Conservation (phyloP, 2,329 filamentous ascomycete species). For the Clarireedia sp. region DNA sequence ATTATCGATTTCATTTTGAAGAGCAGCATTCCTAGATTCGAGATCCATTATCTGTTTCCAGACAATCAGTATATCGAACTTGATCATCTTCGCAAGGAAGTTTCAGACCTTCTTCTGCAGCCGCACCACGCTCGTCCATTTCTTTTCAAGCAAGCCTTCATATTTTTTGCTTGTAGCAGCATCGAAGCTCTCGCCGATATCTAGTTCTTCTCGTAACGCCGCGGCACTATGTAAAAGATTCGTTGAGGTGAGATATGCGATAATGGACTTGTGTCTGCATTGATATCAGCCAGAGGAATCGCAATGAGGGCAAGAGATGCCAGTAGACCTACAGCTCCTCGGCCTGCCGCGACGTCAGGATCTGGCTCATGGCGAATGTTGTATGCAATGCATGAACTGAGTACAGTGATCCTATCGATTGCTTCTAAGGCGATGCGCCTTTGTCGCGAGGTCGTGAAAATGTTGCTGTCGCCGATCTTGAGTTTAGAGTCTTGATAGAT, state of each 20-base stretch:
- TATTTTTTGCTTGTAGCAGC: constrained; percentile 84
- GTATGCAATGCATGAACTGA: constrained; percentile 11
- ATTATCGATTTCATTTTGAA: constrained; percentile 79
- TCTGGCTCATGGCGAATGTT: constrained; percentile 54
- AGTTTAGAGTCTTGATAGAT: not conserved
- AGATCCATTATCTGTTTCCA: constrained; percentile 79
- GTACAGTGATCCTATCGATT: not conserved
- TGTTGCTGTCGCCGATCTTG: not conserved
- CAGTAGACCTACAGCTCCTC: constrained; percentile 68
- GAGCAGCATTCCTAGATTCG: constrained; percentile 61
- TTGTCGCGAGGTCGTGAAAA: constrained; percentile 5
- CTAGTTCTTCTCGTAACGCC: constrained; percentile 69
- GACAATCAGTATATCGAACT: constrained; percentile 6
- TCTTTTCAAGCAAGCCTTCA: constrained; percentile 89
- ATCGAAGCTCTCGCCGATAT: constrained; percentile 63
- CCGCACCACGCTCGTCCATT: constrained; percentile 93
- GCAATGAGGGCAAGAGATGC: constrained; percentile 7
- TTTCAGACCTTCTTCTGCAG: constrained; percentile 80
- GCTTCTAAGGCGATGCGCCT: constrained; percentile 20
- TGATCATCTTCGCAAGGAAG: not conserved
- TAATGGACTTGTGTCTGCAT: constrained; percentile 80
- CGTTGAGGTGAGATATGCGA: constrained; percentile 74
- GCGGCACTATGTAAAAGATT: constrained; percentile 63
- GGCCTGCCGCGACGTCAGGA: constrained; percentile 72
- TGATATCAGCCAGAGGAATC: constrained; percentile 17